Percentiles rank a stretch among this genome's conserved stretches.
Evolutionary conservation across 306 rosid genomes (phyloP).

Genomic region (Argentina anserina): DNA sequence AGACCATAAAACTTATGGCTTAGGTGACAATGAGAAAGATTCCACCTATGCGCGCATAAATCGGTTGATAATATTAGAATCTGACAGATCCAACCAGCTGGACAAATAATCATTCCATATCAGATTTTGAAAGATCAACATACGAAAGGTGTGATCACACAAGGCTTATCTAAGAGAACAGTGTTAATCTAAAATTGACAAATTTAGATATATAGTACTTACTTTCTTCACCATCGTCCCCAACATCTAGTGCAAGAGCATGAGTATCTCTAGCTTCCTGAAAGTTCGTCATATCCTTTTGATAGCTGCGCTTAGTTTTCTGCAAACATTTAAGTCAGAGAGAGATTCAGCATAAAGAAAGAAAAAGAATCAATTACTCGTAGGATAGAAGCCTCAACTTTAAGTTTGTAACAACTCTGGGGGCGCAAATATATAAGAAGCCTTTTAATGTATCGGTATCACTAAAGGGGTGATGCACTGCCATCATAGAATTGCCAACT

Average conservation of each 20-base stretch:
- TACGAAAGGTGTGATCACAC: not conserved
- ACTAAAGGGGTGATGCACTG: not conserved
- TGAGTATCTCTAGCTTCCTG: slow-evolving; percentile 58
- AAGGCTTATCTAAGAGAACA: not conserved
- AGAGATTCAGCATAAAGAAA: no score
- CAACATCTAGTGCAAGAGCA: slow-evolving; percentile 45
- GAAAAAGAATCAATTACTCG: no score
- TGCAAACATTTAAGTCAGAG: slow-evolving; percentile 28
- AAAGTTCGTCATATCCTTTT: slow-evolving; percentile 70
- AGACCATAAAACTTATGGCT: slow-evolving; percentile 9
- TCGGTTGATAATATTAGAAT: no score
- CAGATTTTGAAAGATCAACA: not conserved
- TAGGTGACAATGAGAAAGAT: no score
- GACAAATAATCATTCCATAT: not conserved
- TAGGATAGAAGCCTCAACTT: no score
- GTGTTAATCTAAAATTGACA: not conserved
- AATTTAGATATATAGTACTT: slow-evolving; percentile 24
- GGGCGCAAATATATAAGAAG: not conserved
- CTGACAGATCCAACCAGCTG: no score
- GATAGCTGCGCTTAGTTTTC: slow-evolving; percentile 93
- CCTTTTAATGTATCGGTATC: not conserved
- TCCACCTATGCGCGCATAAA: no score
- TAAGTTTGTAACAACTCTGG: not conserved
- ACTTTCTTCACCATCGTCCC: slow-evolving; percentile 52
- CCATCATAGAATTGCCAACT: not conserved